These are phyloP conservation scores for Pseudogymnoascus sp. DNA, from an alignment of 2,329 filamentous ascomycete genomes.

Conservation along the genomic window DNA sequence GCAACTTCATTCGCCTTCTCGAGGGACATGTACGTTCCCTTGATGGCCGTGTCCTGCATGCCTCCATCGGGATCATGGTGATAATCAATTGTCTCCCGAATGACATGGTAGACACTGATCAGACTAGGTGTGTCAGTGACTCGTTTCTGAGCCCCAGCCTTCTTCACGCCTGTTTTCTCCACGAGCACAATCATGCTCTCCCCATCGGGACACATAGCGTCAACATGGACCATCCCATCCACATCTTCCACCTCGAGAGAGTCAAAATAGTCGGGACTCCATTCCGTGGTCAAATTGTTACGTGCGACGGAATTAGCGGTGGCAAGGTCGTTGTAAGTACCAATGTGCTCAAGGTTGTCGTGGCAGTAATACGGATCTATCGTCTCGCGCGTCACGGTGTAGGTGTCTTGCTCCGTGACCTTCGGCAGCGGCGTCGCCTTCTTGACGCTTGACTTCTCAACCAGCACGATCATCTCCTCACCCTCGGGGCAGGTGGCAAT, in stretches of 20 bases:
- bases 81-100: not conserved
- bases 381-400: not conserved
- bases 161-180: not conserved
- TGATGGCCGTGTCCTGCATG: not conserved
- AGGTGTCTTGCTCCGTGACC: not conserved
- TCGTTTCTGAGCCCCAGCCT: not conserved
- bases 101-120: not conserved
- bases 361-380: not conserved
- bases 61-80: not conserved
- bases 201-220: not conserved
- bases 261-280: not conserved
- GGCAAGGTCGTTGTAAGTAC: not conserved
- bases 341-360: not conserved
- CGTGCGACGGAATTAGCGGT: not conserved
- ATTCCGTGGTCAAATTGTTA: not conserved
- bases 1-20: not conserved
- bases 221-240: not conserved
- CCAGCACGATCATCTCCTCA: not conserved
- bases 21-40: not conserved
- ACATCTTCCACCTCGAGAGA: not conserved
- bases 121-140: not conserved
- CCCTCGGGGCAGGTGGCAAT: not conserved
- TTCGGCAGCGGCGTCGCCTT: not conserved
- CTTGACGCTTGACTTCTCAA: not conserved
- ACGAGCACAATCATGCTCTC: not conserved